A percentile compares a stretch with the other conserved stretches of the same genome.
phyloP scores from a whole-genome alignment of 2,329 filamentous ascomycete species.

The Aspergillus caelatus region DNA sequence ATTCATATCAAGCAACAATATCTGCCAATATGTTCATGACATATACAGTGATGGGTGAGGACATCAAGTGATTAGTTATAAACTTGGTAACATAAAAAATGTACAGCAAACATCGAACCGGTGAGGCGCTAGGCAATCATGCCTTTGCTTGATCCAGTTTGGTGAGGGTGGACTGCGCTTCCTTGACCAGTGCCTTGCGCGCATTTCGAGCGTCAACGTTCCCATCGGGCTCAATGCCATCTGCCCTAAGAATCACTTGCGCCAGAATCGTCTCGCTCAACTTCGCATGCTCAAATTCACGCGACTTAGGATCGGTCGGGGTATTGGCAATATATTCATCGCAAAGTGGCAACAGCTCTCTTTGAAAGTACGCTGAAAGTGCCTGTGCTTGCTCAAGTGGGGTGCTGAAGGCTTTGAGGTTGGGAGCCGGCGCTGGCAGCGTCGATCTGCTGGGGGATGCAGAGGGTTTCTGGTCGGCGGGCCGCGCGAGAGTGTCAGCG shows the following conservation, averaged over 20 bases:
- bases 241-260: conserved; percentile 58
- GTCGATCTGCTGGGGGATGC: conserved; percentile 17
- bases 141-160: conserved; percentile 37
- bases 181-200: conserved; percentile 45
- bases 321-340: conserved; percentile 42
- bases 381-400: conserved; percentile 43
- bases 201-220: conserved; percentile 59
- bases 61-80: neutral
- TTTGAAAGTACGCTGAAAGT: conserved; percentile 40
- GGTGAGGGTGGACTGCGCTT: conserved; percentile 44
- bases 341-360: conserved; percentile 41
- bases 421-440: conserved; percentile 36
- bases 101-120: neutral
- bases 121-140: neutral
- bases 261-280: conserved; percentile 47
- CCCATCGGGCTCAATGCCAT: conserved; percentile 74
- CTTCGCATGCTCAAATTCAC: conserved; percentile 48
- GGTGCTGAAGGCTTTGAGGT: conserved; percentile 33
- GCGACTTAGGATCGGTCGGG: conserved; percentile 42
- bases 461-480: conserved; percentile 21
- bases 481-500: conserved; percentile 20
- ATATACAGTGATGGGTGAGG: neutral
- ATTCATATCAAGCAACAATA: neutral
- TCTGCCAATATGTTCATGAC: neutral
- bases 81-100: neutral